A percentile compares a stretch with the other conserved stretches of the same genome.
These are phyloP conservation scores for Parsonsia alboflavescens DNA, from an alignment of 257 asterid genomes.

Conservation along the genomic window DNA sequence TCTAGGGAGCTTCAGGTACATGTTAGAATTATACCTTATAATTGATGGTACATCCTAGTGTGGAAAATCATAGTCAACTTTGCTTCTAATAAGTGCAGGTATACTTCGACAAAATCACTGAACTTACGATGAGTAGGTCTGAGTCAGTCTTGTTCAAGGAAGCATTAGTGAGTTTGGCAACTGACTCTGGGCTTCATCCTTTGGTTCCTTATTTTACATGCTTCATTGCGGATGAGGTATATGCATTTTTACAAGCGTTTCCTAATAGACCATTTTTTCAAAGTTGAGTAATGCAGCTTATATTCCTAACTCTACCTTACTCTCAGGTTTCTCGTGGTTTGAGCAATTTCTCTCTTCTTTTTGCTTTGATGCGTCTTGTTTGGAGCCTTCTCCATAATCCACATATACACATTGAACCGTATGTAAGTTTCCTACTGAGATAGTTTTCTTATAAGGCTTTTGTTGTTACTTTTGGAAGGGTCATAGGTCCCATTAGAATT, in stretches of 20 bases:
- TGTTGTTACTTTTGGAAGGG: background rate
- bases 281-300: slow-evolving; percentile 34
- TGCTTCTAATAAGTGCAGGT: slow-evolving; percentile 51
- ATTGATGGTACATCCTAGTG: slow-evolving; percentile 14
- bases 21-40: background rate
- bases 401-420: slow-evolving; percentile 80
- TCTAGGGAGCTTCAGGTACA: slow-evolving; percentile 94
- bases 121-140: slow-evolving; percentile 62
- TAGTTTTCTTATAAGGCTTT: background rate
- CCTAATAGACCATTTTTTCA: background rate
- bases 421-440: slow-evolving; percentile 49
- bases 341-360: slow-evolving; percentile 65
- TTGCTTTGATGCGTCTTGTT: slow-evolving; percentile 93
- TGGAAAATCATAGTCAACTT: slow-evolving; percentile 15
- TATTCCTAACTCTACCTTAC: background rate
- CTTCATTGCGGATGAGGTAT: slow-evolving; percentile 92
- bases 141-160: slow-evolving; percentile 74
- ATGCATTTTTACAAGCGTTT: slow-evolving; percentile 24
- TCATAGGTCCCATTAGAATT: background rate
- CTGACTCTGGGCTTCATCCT: slow-evolving; percentile 97
- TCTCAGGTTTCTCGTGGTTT: slow-evolving; percentile 76
- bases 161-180: slow-evolving; percentile 86
- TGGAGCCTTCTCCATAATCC: slow-evolving; percentile 95
- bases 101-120: slow-evolving; percentile 89
- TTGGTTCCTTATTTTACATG: slow-evolving; percentile 91